Conservation (phyloP, 495 filamentous ascomycete genomes). For the Acidomyces sp. region DNA sequence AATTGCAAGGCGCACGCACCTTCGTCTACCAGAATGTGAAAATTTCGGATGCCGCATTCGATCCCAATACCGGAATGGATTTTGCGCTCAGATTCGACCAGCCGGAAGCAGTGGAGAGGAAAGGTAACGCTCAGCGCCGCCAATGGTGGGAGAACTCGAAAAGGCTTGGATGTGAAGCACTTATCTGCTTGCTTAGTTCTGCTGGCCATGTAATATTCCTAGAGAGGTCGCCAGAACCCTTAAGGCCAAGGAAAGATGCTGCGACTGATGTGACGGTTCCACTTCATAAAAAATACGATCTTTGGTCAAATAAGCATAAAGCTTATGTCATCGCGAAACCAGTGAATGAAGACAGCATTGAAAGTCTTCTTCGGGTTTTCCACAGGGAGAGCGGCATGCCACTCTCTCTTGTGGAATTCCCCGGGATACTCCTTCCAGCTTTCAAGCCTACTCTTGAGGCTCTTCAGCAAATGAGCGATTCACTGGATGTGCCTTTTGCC, state of each 20-base stretch:
- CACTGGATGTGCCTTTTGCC: conserved; percentile 43
- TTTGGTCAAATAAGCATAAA: background rate
- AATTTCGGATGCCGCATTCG: conserved; percentile 31
- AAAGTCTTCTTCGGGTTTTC: background rate
- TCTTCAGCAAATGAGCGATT: conserved; percentile 44
- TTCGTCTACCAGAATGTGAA: conserved; percentile 32
- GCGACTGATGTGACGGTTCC: background rate
- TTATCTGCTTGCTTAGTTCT: conserved; percentile 45
- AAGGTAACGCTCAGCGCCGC: conserved; percentile 27
- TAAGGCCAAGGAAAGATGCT: background rate
- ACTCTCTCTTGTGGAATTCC: conserved; percentile 51
- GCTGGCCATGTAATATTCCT: conserved; percentile 41
- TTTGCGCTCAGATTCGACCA: conserved; percentile 45
- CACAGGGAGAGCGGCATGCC: background rate
- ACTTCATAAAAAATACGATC: conserved; percentile 2
- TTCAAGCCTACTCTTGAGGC: conserved; percentile 56
- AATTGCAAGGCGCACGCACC: conserved; percentile 25
- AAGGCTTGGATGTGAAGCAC: conserved; percentile 40
- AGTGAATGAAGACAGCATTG: background rate
- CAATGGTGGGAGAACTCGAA: conserved; percentile 52
- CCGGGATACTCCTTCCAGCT: conserved; percentile 50
- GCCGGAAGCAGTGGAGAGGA: conserved; percentile 29
- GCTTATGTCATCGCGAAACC: conserved; percentile 25
- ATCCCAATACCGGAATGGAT: conserved; percentile 39
- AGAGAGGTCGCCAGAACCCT: conserved; percentile 32